These are phyloP conservation scores for Boletus rubropictus DNA, from an alignment of 768 basidiomycete genomes.

Conservation along the genomic window DNA sequence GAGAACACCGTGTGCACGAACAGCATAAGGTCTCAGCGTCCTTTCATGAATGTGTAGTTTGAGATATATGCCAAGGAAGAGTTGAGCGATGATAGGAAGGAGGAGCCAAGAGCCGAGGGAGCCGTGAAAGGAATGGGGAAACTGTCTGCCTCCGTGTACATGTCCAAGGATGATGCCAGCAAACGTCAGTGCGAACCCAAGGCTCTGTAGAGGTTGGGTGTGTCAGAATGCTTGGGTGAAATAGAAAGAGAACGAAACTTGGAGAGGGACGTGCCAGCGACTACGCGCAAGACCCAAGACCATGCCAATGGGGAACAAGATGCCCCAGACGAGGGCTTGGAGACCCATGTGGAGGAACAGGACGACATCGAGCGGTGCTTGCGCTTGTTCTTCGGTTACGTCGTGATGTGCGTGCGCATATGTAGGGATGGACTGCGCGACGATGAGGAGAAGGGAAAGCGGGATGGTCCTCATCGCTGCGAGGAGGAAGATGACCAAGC, in stretches of 20 bases:
- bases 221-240: not conserved
- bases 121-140: constrained; percentile 70
- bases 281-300: constrained; percentile 71
- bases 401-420: constrained; percentile 57
- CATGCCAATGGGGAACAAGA: constrained; percentile 84
- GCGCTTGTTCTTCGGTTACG: constrained; percentile 55
- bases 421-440: constrained; percentile 3
- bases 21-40: constrained; percentile 64
- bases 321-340: constrained; percentile 76
- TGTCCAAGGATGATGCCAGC: constrained; percentile 82
- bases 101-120: constrained; percentile 50
- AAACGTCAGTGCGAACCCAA: constrained; percentile 62
- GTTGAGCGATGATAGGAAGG: constrained; percentile 60
- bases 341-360: constrained; percentile 80
- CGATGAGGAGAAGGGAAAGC: constrained; percentile 9
- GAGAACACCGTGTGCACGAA: constrained; percentile 66
- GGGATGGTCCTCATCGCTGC: constrained; percentile 2
- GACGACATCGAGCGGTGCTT: constrained; percentile 66
- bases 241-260: constrained; percentile 33
- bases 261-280: constrained; percentile 87
- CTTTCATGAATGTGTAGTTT: constrained; percentile 87
- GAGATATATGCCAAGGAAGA: constrained; percentile 77
- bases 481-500: not conserved
- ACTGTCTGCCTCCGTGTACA: constrained; percentile 75
- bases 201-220: constrained; percentile 37